phyloP scores from a whole-genome alignment of 2,329 filamentous ascomycete genomes.

The Aspergillus oerlinghausenensis region DNA sequence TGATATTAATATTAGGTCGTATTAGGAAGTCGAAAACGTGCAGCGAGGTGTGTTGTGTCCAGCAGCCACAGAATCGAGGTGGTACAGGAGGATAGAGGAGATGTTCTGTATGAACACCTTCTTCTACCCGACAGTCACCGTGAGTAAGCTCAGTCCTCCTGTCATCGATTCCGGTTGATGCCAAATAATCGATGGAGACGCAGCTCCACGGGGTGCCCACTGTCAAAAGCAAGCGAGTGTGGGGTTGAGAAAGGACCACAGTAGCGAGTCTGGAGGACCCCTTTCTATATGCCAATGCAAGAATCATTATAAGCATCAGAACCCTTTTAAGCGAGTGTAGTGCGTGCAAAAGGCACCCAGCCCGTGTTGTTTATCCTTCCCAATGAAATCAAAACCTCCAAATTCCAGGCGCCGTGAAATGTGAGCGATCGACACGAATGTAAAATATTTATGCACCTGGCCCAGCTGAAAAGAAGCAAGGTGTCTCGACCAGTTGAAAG shows the following conservation, averaged over 20 bases:
- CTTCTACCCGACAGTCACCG: neutral
- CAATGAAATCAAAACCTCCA: conserved; percentile 17
- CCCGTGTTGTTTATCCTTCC: conserved; percentile 22
- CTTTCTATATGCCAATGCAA: conserved; percentile 34
- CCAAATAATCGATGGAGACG: neutral
- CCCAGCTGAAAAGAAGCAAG: conserved; percentile 24
- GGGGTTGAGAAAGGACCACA: conserved; percentile 7
- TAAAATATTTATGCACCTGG: conserved; percentile 29
- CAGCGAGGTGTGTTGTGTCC: neutral
- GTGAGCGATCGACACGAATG: conserved; percentile 39
- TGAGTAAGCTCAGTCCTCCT: neutral
- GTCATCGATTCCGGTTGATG: conserved; percentile 1
- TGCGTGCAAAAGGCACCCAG: conserved; percentile 30
- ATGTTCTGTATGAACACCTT: neutral
- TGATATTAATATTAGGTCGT: neutral
- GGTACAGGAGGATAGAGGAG: neutral
- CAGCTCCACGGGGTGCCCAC: neutral
- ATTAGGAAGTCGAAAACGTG: neutral
- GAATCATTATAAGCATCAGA: conserved; percentile 25
- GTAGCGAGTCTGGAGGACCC: neutral
- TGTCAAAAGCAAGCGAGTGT: neutral
- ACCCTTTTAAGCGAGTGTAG: conserved; percentile 33
- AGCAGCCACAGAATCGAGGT: neutral
- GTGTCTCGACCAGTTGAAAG: conserved; percentile 27
- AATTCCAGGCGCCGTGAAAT: conserved; percentile 32